A percentile compares a stretch with the other conserved stretches of the same genome.
Conservation (phyloP, 371 early-diverging fungal genomes). For the Mortierella sp. region DNA sequence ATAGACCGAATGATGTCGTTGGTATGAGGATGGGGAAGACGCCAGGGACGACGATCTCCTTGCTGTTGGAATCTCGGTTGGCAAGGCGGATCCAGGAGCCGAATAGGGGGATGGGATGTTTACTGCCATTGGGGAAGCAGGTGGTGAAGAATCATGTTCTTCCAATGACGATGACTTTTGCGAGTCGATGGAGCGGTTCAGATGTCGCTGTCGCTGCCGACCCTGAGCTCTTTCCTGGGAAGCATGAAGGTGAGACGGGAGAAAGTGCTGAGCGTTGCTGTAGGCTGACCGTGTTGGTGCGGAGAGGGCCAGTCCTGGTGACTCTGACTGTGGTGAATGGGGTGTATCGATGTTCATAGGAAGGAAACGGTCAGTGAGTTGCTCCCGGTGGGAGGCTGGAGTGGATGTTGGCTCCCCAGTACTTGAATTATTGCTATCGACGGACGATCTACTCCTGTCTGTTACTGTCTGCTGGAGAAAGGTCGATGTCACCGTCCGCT, state of each 20-base stretch:
- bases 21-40: slow-evolving; percentile 56
- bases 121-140: slow-evolving; percentile 36
- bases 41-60: slow-evolving; percentile 51
- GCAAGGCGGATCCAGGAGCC: slow-evolving; percentile 20
- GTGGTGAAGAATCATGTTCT: slow-evolving; percentile 50
- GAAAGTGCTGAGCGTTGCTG: slow-evolving; percentile 24
- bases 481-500: slow-evolving; percentile 32
- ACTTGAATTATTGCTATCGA: slow-evolving; percentile 25
- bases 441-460: slow-evolving; percentile 22
- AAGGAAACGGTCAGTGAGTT: slow-evolving; percentile 15
- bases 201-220: slow-evolving; percentile 34
- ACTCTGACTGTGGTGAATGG: slow-evolving; percentile 27
- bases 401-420: neutral
- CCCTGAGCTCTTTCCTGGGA: slow-evolving; percentile 27
- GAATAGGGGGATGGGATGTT: slow-evolving; percentile 46
- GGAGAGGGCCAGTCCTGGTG: slow-evolving; percentile 23
- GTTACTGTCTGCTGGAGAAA: slow-evolving; percentile 14
- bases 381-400: slow-evolving; percentile 15
- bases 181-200: slow-evolving; percentile 47
- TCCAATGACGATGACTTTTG: slow-evolving; percentile 44
- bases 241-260: slow-evolving; percentile 24
- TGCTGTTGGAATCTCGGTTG: slow-evolving; percentile 37
- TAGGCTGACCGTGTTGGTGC: slow-evolving; percentile 42
- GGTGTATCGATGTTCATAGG: slow-evolving; percentile 23
- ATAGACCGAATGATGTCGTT: slow-evolving; percentile 55